Conservation (phyloP, 345 rosid genomes). For the Stellera chamaejasme region DNA sequence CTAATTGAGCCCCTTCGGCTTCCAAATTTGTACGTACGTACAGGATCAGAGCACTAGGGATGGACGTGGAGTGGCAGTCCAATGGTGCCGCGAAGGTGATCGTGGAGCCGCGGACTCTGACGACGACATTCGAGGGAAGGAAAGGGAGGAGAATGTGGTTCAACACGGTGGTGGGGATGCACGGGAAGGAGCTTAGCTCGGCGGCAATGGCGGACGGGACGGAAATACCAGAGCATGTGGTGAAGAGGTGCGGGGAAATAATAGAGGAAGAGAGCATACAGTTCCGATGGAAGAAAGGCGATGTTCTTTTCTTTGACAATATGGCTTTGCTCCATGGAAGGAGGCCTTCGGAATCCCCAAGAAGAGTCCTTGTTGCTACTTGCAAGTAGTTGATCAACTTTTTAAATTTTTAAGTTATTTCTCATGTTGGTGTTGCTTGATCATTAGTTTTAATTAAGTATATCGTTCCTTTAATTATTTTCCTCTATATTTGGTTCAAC, state of each 20-base stretch:
- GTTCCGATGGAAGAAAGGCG: slow-evolving; percentile 65
- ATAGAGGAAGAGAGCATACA: slow-evolving; percentile 71
- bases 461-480: too few relatives aligned
- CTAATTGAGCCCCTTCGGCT: neutral
- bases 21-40: too few relatives aligned
- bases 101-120: slow-evolving; percentile 32
- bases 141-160: slow-evolving; percentile 72
- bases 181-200: slow-evolving; percentile 55
- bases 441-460: too few relatives aligned
- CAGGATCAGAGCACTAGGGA: slow-evolving; percentile 44
- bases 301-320: slow-evolving; percentile 57
- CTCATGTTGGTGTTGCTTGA: too few relatives aligned
- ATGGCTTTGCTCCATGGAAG: slow-evolving; percentile 61
- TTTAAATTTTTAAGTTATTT: too few relatives aligned
- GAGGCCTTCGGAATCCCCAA: slow-evolving; percentile 49
- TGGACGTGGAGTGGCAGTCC: slow-evolving; percentile 54
- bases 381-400: slow-evolving; percentile 33
- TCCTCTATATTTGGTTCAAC: too few relatives aligned
- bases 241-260: slow-evolving; percentile 48
- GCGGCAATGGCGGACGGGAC: slow-evolving; percentile 54
- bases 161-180: slow-evolving; percentile 52
- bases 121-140: slow-evolving; percentile 55
- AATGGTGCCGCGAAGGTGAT: slow-evolving; percentile 34
- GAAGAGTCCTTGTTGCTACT: slow-evolving; percentile 49
- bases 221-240: slow-evolving; percentile 35